Base-by-base conservation (phyloP, 768 basidiomycete genomes). In the Podaxis sp. region DNA sequence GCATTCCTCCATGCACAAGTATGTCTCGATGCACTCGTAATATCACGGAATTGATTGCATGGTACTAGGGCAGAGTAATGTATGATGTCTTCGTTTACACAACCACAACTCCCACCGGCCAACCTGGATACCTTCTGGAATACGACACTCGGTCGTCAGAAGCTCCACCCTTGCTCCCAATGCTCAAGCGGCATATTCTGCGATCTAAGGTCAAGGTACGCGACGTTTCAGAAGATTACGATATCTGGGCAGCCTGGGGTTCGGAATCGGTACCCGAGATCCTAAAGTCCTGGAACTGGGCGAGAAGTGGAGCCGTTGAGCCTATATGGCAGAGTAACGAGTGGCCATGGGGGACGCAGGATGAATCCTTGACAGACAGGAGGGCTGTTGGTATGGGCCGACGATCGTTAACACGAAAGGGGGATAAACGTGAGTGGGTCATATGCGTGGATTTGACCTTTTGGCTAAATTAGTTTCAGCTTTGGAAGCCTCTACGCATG, bases 61-160 rank as follows among this genome's bases (percentile, higher is more conserved):
- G 61, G 15, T 69, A 57, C 22, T 68, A 96, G 94, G 96, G 96
- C 43, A 84, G 95, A 71, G 86, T 98, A 33, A 78, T 97, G 51
- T 89, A 94, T 70, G 96, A 98, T 73, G 76, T 90, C 55, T 95
- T 98, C 74, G 79, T 97, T 65, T 92, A 93, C 72, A 86, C 89
- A 13, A 77, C 80, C 29, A 74, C 78, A 9, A 75, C 76, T 49
- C 68, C 72, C 41, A 74, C 74, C 19, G 77, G 84, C 12, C 73
- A 79, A 22, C 75, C 73, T 15, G 84, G 82, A 17, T 93, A 88
- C 70, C 74, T 93, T 51, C 72, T 93, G 63, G 92, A 93, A 70
- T 86, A 88, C 69, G 87, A 95, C 71, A 74, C 84, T 11, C 77
- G 85, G 52, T 72, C 82, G 1, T 82, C 88, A 29, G 83, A 87